phyloP scores from a whole-genome alignment of 345 rosid genomes.

The Rhodomyrtus tomentosa region DNA sequence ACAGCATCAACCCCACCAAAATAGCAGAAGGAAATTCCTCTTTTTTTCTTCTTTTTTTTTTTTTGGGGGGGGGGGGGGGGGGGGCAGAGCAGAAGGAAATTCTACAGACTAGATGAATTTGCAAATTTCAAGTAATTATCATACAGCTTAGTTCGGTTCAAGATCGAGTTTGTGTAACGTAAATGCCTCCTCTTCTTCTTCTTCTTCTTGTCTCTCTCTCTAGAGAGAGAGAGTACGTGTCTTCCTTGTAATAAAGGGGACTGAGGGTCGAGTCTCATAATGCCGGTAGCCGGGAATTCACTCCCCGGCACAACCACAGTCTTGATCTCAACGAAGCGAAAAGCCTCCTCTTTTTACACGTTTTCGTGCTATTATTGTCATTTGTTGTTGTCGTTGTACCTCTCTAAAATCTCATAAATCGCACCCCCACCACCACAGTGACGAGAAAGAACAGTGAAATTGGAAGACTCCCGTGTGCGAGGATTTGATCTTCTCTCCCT shows the following conservation, averaged over 20 bases:
- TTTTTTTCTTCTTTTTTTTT: no score
- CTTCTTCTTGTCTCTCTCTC: not conserved
- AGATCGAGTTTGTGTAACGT: not conserved
- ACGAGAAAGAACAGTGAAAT: not conserved
- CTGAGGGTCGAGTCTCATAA: not conserved
- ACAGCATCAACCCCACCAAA: not conserved
- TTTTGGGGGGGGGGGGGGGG: no score
- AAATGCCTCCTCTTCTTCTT: not conserved
- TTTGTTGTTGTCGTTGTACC: not conserved
- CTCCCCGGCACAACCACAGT: not conserved
- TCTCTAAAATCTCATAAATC: not conserved
- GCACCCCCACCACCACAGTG: not conserved
- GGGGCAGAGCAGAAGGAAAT: no score
- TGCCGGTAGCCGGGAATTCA: not conserved
- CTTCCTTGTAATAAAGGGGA: not conserved
- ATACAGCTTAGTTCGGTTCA: not conserved
- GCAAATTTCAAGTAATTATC: not conserved
- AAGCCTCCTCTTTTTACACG: not conserved
- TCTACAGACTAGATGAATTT: not conserved
- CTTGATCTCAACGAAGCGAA: not conserved
- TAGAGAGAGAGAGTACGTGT: not conserved
- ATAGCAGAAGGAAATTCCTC: not conserved
- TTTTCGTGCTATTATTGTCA: not conserved
- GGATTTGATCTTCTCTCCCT: not conserved
- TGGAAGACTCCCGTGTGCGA: not conserved